phyloP scores from a whole-genome alignment of 2,329 filamentous ascomycete genomes.

The Colletotrichum coccodes region DNA sequence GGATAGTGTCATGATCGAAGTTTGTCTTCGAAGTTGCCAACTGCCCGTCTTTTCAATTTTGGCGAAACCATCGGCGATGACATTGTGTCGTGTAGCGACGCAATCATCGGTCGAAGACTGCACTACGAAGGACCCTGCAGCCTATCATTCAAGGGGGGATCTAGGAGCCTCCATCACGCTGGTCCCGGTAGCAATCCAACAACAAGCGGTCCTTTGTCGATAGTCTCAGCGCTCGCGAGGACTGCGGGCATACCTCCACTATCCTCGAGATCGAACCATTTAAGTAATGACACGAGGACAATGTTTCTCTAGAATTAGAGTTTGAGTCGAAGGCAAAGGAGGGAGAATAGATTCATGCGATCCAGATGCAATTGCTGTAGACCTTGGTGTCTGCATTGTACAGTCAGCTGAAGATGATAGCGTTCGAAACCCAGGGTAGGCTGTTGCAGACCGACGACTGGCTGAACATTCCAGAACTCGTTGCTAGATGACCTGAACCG shows the following conservation, averaged over 20 bases:
- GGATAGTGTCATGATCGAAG: too few relatives aligned
- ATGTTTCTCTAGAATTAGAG: neutral
- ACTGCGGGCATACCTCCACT: neutral
- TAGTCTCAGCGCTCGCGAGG: neutral
- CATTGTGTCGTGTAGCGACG: neutral
- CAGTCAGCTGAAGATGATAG: too few relatives aligned
- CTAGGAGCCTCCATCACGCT: constrained; percentile 7
- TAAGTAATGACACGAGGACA: neutral
- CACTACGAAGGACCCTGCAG: constrained; percentile 28
- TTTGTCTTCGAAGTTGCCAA: too few relatives aligned
- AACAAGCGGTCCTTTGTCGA: constrained; percentile 16
- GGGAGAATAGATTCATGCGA: too few relatives aligned
- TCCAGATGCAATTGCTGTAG: too few relatives aligned
- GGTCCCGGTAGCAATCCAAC: neutral
- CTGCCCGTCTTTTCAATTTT: neutral
- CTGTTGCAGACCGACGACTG: too few relatives aligned
- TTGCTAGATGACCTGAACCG: too few relatives aligned
- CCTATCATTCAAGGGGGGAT: constrained; percentile 13
- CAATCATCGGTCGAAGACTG: constrained; percentile 7
- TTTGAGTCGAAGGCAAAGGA: too few relatives aligned
- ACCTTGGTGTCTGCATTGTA: too few relatives aligned
- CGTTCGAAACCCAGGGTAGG: too few relatives aligned
- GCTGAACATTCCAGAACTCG: too few relatives aligned
- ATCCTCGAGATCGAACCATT: neutral
- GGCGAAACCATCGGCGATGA: constrained; percentile 30